Percentiles rank a stretch among this genome's conserved stretches.
Evolutionary conservation across 2,329 filamentous ascomycete species (phyloP).

Genomic region (Scorias spongiosa): DNA sequence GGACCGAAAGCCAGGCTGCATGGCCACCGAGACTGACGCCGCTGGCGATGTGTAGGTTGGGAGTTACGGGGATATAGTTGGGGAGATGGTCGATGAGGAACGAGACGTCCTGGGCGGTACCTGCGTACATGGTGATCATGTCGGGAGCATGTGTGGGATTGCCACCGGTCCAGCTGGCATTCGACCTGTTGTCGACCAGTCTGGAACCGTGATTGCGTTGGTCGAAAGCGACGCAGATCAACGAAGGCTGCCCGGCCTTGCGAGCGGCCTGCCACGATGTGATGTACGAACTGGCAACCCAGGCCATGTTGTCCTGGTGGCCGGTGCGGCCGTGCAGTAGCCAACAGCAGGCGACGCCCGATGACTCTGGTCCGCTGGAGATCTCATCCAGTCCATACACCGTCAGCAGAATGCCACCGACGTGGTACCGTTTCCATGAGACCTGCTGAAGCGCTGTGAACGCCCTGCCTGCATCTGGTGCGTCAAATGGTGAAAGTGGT

Average conservation of each 20-base stretch:
- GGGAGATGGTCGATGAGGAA: slow-evolving; percentile 62
- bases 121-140: slow-evolving; percentile 68
- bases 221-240: slow-evolving; percentile 78
- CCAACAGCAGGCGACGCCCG: slow-evolving; percentile 66
- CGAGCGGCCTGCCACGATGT: slow-evolving; percentile 46
- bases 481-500: neutral
- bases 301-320: slow-evolving; percentile 57
- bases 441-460: slow-evolving; percentile 26
- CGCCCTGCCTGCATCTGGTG: slow-evolving; percentile 15
- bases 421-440: slow-evolving; percentile 51
- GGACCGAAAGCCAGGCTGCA: slow-evolving; percentile 67
- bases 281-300: slow-evolving; percentile 54
- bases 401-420: slow-evolving; percentile 64
- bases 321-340: slow-evolving; percentile 69
- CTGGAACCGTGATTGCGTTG: slow-evolving; percentile 82
- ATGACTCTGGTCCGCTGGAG: slow-evolving; percentile 28
- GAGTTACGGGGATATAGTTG: slow-evolving; percentile 45
- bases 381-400: slow-evolving; percentile 72
- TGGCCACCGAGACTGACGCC: slow-evolving; percentile 83
- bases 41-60: slow-evolving; percentile 54
- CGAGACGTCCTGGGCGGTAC: slow-evolving; percentile 59
- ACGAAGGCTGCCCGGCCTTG: slow-evolving; percentile 30
- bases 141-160: slow-evolving; percentile 76
- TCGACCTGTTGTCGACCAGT: slow-evolving; percentile 49
- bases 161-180: slow-evolving; percentile 63